Evolutionary conservation across 306 rosid genomes (phyloP).

Genomic region (Arachis stenosperma): DNA sequence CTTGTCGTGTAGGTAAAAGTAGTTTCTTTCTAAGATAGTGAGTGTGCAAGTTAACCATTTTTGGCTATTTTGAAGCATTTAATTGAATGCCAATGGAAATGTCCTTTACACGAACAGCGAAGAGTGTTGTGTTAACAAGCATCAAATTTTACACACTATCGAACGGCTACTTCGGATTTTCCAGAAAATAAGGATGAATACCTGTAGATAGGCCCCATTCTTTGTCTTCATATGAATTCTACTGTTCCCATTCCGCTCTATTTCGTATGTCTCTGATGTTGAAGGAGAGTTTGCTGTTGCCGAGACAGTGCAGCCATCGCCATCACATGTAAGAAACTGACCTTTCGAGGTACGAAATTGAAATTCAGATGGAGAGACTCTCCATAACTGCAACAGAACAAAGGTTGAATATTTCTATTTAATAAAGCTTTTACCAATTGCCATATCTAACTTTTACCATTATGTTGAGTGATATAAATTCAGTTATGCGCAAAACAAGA

Average conservation of each 20-base stretch:
- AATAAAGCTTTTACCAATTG: slow-evolving; percentile 19
- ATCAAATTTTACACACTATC: slow-evolving; percentile 20
- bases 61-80: too few species aligned
- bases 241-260: slow-evolving; percentile 56
- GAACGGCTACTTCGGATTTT: slow-evolving; percentile 27
- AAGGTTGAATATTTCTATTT: background rate
- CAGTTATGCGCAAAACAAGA: slow-evolving; percentile 2
- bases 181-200: slow-evolving; percentile 36
- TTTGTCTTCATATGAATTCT: slow-evolving; percentile 71
- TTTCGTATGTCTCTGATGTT: slow-evolving; percentile 56
- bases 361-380: slow-evolving; percentile 74
- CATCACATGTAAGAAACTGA: slow-evolving; percentile 76
- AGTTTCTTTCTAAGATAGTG: too few species aligned
- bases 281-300: slow-evolving; percentile 68
- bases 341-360: slow-evolving; percentile 68
- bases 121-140: background rate
- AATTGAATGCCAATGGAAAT: too few species aligned
- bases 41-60: too few species aligned
- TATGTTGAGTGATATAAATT: slow-evolving; percentile 20
- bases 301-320: slow-evolving; percentile 59
- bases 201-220: slow-evolving; percentile 76
- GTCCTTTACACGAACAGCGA: too few species aligned
- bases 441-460: slow-evolving; percentile 3
- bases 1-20: too few species aligned
- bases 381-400: slow-evolving; percentile 68